A percentile compares a stretch with the other conserved stretches of the same genome.
Evolutionary conservation across 176 grass and related monocot genomes (phyloP).

Genomic region (Zea luxurians): DNA sequence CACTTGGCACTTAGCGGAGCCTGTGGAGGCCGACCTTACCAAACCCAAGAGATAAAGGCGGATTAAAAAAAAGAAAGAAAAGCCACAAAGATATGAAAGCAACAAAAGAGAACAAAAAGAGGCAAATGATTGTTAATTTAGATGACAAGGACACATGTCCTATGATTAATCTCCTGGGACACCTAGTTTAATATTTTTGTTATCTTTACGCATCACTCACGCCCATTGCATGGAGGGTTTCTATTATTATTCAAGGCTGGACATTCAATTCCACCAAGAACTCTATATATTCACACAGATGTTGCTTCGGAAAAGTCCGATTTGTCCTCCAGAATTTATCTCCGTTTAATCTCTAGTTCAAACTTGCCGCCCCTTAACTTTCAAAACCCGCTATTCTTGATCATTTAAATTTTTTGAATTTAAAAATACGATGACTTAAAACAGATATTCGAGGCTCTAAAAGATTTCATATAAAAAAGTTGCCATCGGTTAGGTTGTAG

Average conservation of each 20-base stretch:
- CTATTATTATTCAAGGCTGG: background rate
- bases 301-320: background rate
- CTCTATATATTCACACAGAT: background rate
- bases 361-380: too few relatives aligned
- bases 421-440: too few relatives aligned
- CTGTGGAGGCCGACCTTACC: slow-evolving; percentile 4
- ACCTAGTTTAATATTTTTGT: background rate
- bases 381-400: too few relatives aligned
- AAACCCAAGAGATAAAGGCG: background rate
- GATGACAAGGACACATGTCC: slow-evolving; percentile 12
- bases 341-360: too few relatives aligned
- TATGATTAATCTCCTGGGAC: slow-evolving; percentile 16
- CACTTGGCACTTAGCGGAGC: background rate
- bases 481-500: background rate
- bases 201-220: background rate
- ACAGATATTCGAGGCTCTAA: background rate
- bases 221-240: background rate
- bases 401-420: background rate
- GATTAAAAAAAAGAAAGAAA: slow-evolving; percentile 4
- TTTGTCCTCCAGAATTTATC: background rate
- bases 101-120: slow-evolving; percentile 32
- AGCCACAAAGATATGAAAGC: slow-evolving; percentile 17
- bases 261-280: background rate
- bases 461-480: background rate
- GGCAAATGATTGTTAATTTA: slow-evolving; percentile 19